A percentile compares a stretch with the other conserved stretches of the same genome.
These are phyloP conservation scores for Bryoglossum gracile DNA, from an alignment of 495 filamentous ascomycete species.

Conservation along the genomic window DNA sequence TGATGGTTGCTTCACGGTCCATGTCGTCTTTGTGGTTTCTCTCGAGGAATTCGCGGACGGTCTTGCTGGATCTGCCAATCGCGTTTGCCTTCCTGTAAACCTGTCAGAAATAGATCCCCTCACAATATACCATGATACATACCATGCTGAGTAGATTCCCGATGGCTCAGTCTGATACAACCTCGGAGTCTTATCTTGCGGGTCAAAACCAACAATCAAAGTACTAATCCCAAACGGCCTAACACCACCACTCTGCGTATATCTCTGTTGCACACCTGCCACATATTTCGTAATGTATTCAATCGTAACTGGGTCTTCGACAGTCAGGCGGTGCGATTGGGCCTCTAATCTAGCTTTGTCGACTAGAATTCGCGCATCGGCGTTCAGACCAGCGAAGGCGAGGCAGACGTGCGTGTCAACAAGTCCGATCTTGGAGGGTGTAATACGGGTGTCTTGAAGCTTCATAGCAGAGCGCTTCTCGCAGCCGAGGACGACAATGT, in stretches of 20 bases:
- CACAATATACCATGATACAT: constrained; percentile 23
- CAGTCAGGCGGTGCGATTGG: constrained; percentile 94
- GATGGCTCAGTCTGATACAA: constrained; percentile 98
- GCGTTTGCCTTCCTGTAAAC: constrained; percentile 90
- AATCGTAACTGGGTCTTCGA: constrained; percentile 93
- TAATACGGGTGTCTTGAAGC: constrained; percentile 98
- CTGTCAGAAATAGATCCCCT: constrained; percentile 4
- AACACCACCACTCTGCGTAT: constrained; percentile 97
- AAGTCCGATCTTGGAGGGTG: constrained; percentile 92
- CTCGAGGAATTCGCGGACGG: constrained; percentile 95
- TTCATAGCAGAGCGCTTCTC: constrained; percentile 99
- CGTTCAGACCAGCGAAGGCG: constrained; percentile 93
- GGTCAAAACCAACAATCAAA: constrained; percentile 93
- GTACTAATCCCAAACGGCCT: constrained; percentile 97
- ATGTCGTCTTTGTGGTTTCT: constrained; percentile 96
- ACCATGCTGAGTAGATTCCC: constrained; percentile 98
- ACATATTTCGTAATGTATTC: constrained; percentile 99
- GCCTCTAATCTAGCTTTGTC: constrained; percentile 96
- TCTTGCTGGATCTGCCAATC: constrained; percentile 96
- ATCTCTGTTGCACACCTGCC: constrained; percentile 93
- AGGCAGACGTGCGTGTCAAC: constrained; percentile 94
- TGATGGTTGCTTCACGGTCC: constrained; percentile 94
- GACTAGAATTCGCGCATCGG: constrained; percentile 92
- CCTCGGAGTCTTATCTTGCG: constrained; percentile 73
- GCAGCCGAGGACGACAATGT: constrained; percentile 93